Evolutionary conservation across 2,329 filamentous ascomycete genomes (phyloP).

Genomic region (Diplocarpon rosae): DNA sequence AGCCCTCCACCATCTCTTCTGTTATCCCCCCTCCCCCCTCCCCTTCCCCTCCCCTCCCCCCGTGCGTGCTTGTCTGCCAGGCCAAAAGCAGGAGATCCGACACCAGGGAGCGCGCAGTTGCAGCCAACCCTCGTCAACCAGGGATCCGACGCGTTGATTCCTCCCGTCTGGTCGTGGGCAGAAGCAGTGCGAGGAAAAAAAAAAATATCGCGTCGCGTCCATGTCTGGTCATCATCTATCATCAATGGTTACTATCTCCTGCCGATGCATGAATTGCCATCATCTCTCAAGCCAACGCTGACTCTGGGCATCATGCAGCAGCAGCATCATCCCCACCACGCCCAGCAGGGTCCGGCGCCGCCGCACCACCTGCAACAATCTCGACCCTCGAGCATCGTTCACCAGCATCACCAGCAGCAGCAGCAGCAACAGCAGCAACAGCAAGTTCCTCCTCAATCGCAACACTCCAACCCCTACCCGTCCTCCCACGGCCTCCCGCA

Average conservation of each 20-base stretch:
- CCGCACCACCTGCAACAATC: conserved; percentile 56
- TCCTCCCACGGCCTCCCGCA: conserved; percentile 55
- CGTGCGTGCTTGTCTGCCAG: conserved; percentile 14
- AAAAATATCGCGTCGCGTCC: conserved; percentile 26
- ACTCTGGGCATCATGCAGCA: conserved; percentile 23
- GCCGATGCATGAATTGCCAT: conserved; percentile 18
- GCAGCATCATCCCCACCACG: conserved; percentile 68
- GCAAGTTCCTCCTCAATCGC: conserved; percentile 42
- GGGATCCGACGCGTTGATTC: conserved; percentile 23
- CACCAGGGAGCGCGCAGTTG: conserved; percentile 23
- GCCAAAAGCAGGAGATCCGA: conserved; percentile 22
- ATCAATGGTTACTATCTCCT: conserved; percentile 27
- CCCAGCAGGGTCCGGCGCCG: conserved; percentile 61
- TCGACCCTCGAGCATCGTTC: conserved; percentile 60
- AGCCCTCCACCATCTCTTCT: conserved; percentile 15
- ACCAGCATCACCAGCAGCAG: too few species aligned
- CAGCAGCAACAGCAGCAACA: conserved; percentile 57
- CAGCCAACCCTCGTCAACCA: conserved; percentile 27
- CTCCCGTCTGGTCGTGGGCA: too few species aligned
- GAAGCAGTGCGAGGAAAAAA: conserved; percentile 19
- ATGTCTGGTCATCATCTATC: too few species aligned
- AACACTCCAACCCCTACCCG: conserved; percentile 57
- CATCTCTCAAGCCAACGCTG: conserved; percentile 15
- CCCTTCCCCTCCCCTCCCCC: conserved; percentile 12
- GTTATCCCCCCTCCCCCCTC: conserved; percentile 17